Evolutionary conservation across 2,329 filamentous ascomycete genomes (phyloP).

Genomic region (Gremmenia infestans): DNA sequence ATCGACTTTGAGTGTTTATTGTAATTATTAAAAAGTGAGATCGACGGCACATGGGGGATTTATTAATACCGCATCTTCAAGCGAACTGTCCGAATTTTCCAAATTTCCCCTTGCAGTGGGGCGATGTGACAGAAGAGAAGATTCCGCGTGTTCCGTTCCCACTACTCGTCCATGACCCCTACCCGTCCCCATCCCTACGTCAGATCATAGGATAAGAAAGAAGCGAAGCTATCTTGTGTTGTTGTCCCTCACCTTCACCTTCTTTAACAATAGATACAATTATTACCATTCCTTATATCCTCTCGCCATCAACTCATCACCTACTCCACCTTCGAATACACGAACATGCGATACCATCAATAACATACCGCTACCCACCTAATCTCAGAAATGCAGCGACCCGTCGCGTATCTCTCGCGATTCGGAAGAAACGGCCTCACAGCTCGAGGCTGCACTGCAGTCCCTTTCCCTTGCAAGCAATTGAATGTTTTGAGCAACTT

Average conservation of each 20-base stretch:
- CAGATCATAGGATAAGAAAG: too few relatives aligned
- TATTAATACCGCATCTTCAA: too few relatives aligned
- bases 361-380: conserved; percentile 17
- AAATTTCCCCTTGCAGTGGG: neutral
- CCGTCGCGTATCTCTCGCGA: conserved; percentile 17
- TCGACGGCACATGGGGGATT: too few relatives aligned
- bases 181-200: too few relatives aligned
- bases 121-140: too few relatives aligned
- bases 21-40: too few relatives aligned
- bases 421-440: conserved; percentile 3
- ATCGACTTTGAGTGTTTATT: too few relatives aligned
- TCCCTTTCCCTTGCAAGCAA: neutral
- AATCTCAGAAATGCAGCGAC: conserved; percentile 8
- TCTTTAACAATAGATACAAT: neutral
- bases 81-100: too few relatives aligned
- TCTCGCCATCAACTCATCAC: neutral
- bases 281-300: neutral
- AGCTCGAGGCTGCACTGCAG: conserved; percentile 3
- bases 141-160: neutral
- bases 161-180: too few relatives aligned
- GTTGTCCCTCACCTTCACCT: neutral
- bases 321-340: neutral
- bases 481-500: neutral
- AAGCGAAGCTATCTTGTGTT: too few relatives aligned
- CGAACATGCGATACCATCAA: neutral